These are phyloP conservation scores for Davidsoniella eucalypti DNA, from an alignment of 2,329 filamentous ascomycete genomes.

Conservation along the genomic window DNA sequence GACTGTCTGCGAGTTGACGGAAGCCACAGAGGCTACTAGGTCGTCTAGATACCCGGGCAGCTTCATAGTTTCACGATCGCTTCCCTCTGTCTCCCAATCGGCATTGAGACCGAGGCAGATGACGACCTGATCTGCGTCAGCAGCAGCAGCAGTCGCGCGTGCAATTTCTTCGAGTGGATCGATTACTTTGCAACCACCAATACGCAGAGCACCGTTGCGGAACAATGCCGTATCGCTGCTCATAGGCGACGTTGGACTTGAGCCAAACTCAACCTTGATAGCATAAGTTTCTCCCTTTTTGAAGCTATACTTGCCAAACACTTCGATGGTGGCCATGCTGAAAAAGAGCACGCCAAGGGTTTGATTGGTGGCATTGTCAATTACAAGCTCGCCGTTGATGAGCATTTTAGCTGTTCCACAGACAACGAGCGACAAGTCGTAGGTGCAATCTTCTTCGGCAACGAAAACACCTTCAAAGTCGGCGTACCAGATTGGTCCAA, in stretches of 20 bases:
- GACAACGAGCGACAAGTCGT: slow-evolving; percentile 50
- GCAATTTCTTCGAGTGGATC: slow-evolving; percentile 42
- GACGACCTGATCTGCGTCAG: slow-evolving; percentile 58
- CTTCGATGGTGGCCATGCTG: slow-evolving; percentile 45
- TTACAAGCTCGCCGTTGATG: slow-evolving; percentile 43
- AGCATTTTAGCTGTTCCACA: slow-evolving; percentile 49
- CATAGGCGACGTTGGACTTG: slow-evolving; percentile 40
- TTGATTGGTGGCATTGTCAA: slow-evolving; percentile 51
- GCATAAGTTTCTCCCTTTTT: slow-evolving; percentile 43
- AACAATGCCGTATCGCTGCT: slow-evolving; percentile 33
- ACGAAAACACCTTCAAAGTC: slow-evolving; percentile 44
- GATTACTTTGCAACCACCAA: slow-evolving; percentile 43
- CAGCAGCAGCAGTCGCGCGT: slow-evolving; percentile 50
- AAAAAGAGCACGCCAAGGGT: slow-evolving; percentile 47
- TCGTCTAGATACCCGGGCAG: slow-evolving; percentile 58
- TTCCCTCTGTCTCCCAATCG: slow-evolving; percentile 68
- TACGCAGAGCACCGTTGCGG: slow-evolving; percentile 42
- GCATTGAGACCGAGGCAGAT: slow-evolving; percentile 62
- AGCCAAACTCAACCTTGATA: slow-evolving; percentile 42
- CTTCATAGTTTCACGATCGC: slow-evolving; percentile 63
- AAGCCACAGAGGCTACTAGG: slow-evolving; percentile 48
- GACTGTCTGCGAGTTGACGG: slow-evolving; percentile 50
- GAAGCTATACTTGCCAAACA: slow-evolving; percentile 40
- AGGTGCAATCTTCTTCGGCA: slow-evolving; percentile 41
- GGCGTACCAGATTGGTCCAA: slow-evolving; percentile 40